phyloP scores from a whole-genome alignment of 148 eudicot species.

The Selenicereus undatus region DNA sequence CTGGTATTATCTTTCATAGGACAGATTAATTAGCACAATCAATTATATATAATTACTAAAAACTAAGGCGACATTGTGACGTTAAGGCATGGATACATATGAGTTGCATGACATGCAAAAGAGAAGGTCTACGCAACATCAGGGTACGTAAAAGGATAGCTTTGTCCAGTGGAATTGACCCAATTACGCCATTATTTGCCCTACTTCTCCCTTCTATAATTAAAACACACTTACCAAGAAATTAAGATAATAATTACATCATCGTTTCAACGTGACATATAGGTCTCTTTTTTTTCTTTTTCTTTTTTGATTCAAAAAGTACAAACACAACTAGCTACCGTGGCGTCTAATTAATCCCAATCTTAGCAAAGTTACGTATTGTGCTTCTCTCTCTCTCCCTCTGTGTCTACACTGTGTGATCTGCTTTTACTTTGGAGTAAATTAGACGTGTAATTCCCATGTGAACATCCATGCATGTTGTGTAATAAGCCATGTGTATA shows the following conservation, averaged over 20 bases:
- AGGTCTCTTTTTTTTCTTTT: neutral
- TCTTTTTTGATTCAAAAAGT: neutral
- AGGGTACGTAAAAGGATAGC: neutral
- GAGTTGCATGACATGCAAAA: neutral
- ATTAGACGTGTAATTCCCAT: slow-evolving; percentile 1
- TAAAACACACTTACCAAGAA: neutral
- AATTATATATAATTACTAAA: too few species aligned
- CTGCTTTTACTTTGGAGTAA: slow-evolving; percentile 5
- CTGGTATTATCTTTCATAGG: too few species aligned
- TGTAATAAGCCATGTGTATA: neutral
- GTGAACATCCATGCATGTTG: neutral
- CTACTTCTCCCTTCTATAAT: neutral
- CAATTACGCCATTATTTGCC: neutral
- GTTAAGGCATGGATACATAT: neutral
- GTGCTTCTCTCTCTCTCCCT: neutral
- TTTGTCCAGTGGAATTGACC: neutral
- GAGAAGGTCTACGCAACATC: neutral
- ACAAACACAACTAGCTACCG: neutral
- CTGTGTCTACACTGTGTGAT: neutral
- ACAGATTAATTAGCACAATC: neutral
- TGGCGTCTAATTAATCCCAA: slow-evolving; percentile 6
- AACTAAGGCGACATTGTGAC: neutral
- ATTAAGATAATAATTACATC: neutral
- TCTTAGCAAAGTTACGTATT: neutral
- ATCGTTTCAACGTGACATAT: neutral